Evolutionary conservation across 306 rosid genomes (phyloP), one percentile per base, ranked within the genome.

Genomic region (Macrotyloma uniflorum): DNA sequence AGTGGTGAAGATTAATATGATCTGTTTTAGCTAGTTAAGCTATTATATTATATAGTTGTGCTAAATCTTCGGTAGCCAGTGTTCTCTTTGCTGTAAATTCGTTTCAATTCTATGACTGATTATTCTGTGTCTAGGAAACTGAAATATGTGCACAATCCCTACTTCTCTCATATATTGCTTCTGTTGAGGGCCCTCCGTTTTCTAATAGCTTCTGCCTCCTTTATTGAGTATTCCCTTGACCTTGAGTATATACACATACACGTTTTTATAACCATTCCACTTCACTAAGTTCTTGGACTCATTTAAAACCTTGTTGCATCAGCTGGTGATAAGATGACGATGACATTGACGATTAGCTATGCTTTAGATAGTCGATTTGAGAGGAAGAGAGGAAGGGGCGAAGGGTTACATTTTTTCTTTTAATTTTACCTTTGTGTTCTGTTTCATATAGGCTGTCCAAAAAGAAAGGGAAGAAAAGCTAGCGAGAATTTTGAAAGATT

Each of bases 401-500:
- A 38, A 33, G 30, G 47, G 53, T 0, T 12, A 11, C 5, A 6
- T 1, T 28, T 33, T 24, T 62, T 2, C 16, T 35, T 23, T 58
- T 13, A 5, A 14, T 30, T 24, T 24, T 30, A 46, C 67, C 45
- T n/a, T 45, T 49, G 72, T 43, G 47, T 74, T 53, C 12, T 67
- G 75, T 22, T 43, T 80, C 80, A 55, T 73, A 67, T 79, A 95
- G 98, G 93, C 84, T 58, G 89, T 93, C 67, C 97, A 93, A 69
- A 91, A 61, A 84, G 99, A 95, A 83, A 89, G 99, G 84, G 99
- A 93, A 74, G 99, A 95, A 83, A 91, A 83, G 85, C 87, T 95
- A 67, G 94, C 94, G 32, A 86, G 89, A 58, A 58, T 54, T 18
- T 87, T 95, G 58, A 89, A 77, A 67, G 89, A 70, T 65, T 85